Percentiles rank a stretch among this genome's conserved stretches.
Conservation (phyloP, 176 grass and related monocot species). For the Elymus sibiricus region DNA sequence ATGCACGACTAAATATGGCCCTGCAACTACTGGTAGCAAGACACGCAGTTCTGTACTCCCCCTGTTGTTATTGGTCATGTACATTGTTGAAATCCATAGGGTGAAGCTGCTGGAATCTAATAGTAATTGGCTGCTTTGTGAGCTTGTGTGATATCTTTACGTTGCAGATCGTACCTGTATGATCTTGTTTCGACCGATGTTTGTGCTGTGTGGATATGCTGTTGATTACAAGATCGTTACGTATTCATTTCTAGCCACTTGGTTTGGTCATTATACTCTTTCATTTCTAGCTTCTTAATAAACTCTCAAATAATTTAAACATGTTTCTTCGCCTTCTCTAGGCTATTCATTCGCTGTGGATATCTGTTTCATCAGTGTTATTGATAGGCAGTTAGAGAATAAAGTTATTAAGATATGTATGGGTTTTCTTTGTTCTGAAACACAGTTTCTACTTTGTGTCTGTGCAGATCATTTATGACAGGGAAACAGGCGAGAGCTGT, state of each 20-base stretch:
- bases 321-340: not conserved
- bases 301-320: not conserved
- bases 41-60: not conserved
- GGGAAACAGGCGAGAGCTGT: not conserved
- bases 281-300: not conserved
- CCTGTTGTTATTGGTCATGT: not conserved
- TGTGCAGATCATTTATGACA: not conserved
- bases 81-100: not conserved
- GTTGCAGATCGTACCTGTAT: not conserved
- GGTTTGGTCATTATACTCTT: not conserved
- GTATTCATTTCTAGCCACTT: not conserved
- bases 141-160: not conserved
- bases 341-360: not conserved
- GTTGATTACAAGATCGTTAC: not conserved
- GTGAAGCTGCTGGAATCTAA: not conserved
- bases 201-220: not conserved
- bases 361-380: not conserved
- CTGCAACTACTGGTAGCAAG: not conserved
- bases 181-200: not conserved
- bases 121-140: not conserved
- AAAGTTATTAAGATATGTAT: not conserved
- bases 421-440: not conserved
- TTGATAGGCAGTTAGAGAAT: not conserved
- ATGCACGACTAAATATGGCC: not conserved
- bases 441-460: not conserved